phyloP scores from a whole-genome alignment of 2,329 filamentous ascomycete genomes.

The Emergomyces pasteurianus region DNA sequence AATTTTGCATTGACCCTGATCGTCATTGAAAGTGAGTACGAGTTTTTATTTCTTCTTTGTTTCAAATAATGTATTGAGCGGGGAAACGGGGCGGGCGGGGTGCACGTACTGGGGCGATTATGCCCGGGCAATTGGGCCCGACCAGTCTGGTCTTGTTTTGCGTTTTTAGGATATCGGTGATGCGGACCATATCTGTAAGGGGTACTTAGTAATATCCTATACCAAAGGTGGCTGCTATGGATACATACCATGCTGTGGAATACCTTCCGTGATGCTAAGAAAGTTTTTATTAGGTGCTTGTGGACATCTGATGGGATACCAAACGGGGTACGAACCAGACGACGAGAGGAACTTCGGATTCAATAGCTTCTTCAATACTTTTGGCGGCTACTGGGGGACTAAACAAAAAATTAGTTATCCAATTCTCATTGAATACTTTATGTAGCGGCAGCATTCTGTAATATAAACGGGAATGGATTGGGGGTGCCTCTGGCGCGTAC shows the following conservation, averaged over 20 bases:
- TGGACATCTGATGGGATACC: background rate
- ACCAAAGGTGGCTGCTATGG: background rate
- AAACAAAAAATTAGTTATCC: conserved; percentile 22
- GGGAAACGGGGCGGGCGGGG: conserved; percentile 2
- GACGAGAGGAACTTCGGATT: conserved; percentile 83
- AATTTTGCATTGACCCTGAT: conserved; percentile 91
- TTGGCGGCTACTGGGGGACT: conserved; percentile 83
- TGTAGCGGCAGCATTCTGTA: background rate
- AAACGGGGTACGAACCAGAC: conserved; percentile 51
- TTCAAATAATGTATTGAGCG: background rate
- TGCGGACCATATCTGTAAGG: conserved; percentile 83
- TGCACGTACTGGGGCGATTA: conserved; percentile 61
- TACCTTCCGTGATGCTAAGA: conserved; percentile 77
- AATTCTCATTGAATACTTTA: background rate
- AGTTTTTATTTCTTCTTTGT: background rate
- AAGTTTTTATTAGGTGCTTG: conserved; percentile 1
- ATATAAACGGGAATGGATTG: background rate
- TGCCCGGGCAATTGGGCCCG: conserved; percentile 95
- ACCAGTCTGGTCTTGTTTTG: conserved; percentile 95
- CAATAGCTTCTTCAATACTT: conserved; percentile 93
- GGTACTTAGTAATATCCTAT: background rate
- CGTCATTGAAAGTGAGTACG: background rate
- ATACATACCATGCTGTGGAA: conserved; percentile 81
- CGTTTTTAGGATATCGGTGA: conserved; percentile 94
- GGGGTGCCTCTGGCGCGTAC: conserved; percentile 36